Evolutionary conservation across 164 flowering plant species (phyloP), one percentile per base, ranked within the genome.

Genomic region (Stephania japonica): DNA sequence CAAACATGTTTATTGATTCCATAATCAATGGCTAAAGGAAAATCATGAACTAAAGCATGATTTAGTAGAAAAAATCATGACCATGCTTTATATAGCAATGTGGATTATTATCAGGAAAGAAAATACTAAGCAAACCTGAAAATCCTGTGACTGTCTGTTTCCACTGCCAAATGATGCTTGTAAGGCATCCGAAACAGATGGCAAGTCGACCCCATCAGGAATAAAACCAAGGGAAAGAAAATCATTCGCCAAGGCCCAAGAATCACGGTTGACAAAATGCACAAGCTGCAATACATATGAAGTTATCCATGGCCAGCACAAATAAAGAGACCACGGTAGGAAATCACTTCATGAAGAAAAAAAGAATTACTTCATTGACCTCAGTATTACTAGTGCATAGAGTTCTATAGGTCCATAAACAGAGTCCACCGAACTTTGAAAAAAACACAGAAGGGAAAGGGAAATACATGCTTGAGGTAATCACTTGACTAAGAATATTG

Each of bases 251-350:
- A 95, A 84, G 72, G 97, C 90, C 84, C 92, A 78, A 70, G 98
- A 89, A 78, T 95, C 99, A 75, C 91, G 98, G 78, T 95, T 95
- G 66, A 95, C 96, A 83, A 85, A 95, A 86, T 95, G 99, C 81
- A 95, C 99, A 77, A 95, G 91, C 99, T 95, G 97, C 77, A 87
- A 86, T 64, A 77, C n/a, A 71, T 42, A 66, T 63, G 42, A 70
- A 77, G 41, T 47, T 42, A 47, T 42, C 26, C 59, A 79, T 74
- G 80, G 72, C 64, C 68, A 71, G 68, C 49, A n/a, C 24, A 27
- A 8, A 73, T 49, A 7, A 42, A 10, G 16, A 68, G 10, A 69
- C 50, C 44, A 47, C n/a, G 1, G 11, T n/a, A 42, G 5, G 14
- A 75, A 70, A 44, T 65, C 61, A 26, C 27, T 62, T 21, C 43